Conservation (phyloP, 176 grass and related monocot genomes). For the Secale cereale region DNA sequence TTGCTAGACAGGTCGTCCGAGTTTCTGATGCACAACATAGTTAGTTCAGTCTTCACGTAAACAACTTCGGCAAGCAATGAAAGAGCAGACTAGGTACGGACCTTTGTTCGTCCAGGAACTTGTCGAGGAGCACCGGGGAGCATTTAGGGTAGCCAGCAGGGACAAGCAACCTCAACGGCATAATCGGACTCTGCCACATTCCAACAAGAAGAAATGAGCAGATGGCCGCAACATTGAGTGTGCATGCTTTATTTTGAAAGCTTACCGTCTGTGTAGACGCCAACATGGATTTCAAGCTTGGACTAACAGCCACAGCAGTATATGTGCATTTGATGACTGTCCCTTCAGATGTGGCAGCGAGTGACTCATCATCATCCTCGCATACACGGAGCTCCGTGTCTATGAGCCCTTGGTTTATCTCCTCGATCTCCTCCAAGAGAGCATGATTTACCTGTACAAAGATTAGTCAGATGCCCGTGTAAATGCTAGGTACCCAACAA, state of each 20-base stretch:
- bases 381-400: too few species aligned
- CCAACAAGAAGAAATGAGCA: slow-evolving; percentile 6
- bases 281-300: slow-evolving; percentile 79
- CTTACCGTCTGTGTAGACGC: slow-evolving; percentile 77
- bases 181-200: slow-evolving; percentile 79
- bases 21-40: slow-evolving; percentile 37
- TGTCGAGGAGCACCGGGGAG: slow-evolving; percentile 89
- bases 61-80: background rate
- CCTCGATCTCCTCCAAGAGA: slow-evolving; percentile 71
- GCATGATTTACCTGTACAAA: slow-evolving; percentile 63
- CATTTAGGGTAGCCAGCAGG: slow-evolving; percentile 89
- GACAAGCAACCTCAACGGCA: slow-evolving; percentile 87
- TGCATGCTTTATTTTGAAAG: background rate
- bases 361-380: slow-evolving; percentile 70
- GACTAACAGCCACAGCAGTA: slow-evolving; percentile 80
- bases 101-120: slow-evolving; percentile 85
- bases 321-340: slow-evolving; percentile 89
- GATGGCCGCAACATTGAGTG: background rate
- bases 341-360: slow-evolving; percentile 48
- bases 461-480: background rate
- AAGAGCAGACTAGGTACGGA: background rate
- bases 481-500: slow-evolving; percentile 16
- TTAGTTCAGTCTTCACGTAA: slow-evolving; percentile 5
- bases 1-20: slow-evolving; percentile 76
- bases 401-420: slow-evolving; percentile 85